Evolutionary conservation across 1,139 yeast genomes (phyloP).

Genomic region (Yamadazyma triangularis): DNA sequence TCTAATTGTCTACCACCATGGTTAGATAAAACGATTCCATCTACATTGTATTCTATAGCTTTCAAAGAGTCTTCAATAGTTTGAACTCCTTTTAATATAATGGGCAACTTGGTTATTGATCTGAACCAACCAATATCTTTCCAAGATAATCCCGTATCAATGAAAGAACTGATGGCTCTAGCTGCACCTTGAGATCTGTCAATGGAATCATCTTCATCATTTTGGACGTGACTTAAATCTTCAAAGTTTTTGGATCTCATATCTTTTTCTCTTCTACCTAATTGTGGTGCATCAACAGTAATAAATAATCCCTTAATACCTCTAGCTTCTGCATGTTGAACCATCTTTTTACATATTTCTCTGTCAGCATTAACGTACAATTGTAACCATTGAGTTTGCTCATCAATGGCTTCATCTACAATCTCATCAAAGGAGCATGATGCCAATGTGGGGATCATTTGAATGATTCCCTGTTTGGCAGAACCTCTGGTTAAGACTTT

Average conservation of each 20-base stretch:
- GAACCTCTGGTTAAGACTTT: conserved; percentile 71
- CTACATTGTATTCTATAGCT: conserved; percentile 60
- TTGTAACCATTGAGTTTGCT: conserved; percentile 82
- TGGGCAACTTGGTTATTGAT: conserved; percentile 57
- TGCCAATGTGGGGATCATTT: conserved; percentile 80
- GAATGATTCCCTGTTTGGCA: conserved; percentile 61
- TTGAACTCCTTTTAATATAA: conserved; percentile 68
- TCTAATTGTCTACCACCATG: conserved; percentile 78
- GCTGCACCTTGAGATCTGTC: conserved; percentile 84
- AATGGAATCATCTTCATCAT: conserved; percentile 42
- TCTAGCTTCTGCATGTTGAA: conserved; percentile 66
- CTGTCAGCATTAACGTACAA: conserved; percentile 69
- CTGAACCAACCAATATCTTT: conserved; percentile 57
- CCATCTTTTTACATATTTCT: conserved; percentile 52
- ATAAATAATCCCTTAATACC: conserved; percentile 79
- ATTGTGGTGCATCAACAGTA: conserved; percentile 92
- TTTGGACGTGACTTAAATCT: conserved; percentile 54
- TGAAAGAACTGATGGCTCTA: conserved; percentile 76
- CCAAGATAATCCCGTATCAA: conserved; percentile 75
- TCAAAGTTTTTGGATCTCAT: conserved; percentile 34
- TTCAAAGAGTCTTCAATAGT: conserved; percentile 61
- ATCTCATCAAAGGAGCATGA: conserved; percentile 74
- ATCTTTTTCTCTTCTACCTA: conserved; percentile 86
- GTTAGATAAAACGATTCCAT: conserved; percentile 63
- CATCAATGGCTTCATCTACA: conserved; percentile 47